Evolutionary conservation across 2,329 filamentous ascomycete genomes (phyloP).

Genomic region (Phialemoniopsis sp.): DNA sequence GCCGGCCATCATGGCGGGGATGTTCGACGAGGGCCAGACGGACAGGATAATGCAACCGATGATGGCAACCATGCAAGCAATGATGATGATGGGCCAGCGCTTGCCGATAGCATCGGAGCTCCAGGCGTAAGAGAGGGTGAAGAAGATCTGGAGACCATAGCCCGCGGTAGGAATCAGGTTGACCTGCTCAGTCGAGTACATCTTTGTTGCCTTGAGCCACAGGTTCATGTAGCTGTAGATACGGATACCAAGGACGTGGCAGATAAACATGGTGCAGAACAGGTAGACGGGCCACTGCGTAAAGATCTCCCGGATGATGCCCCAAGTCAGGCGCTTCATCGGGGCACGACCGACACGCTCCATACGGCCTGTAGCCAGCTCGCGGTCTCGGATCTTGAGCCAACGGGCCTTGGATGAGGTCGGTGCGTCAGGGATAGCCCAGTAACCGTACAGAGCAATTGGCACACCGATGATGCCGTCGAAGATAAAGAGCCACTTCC

Average conservation of each 20-base stretch:
- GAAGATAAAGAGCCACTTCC: slow-evolving; percentile 9
- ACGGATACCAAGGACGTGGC: slow-evolving; percentile 8
- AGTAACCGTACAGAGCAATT: slow-evolving; percentile 24
- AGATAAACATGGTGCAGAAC: slow-evolving; percentile 6
- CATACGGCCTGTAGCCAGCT: slow-evolving; percentile 22
- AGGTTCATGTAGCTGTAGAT: slow-evolving; percentile 11
- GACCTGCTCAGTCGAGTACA: slow-evolving; percentile 39
- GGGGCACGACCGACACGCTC: slow-evolving; percentile 21
- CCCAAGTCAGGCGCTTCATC: slow-evolving; percentile 21
- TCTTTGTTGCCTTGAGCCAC: slow-evolving; percentile 19
- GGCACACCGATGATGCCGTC: slow-evolving; percentile 25
- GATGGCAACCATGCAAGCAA: slow-evolving; percentile 4
- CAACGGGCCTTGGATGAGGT: slow-evolving; percentile 17
- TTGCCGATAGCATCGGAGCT: slow-evolving; percentile 41
- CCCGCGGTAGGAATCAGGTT: slow-evolving; percentile 37
- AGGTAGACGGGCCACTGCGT: slow-evolving; percentile 13
- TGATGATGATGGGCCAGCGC: slow-evolving; percentile 46
- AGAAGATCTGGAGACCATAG: slow-evolving; percentile 24
- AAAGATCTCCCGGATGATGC: slow-evolving; percentile 19
- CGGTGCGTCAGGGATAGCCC: slow-evolving; percentile 26
- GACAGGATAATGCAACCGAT: slow-evolving; percentile 8
- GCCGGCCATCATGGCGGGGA: slow-evolving; percentile 5
- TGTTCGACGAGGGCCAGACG: slow-evolving; percentile 6
- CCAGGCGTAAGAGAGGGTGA: slow-evolving; percentile 47
- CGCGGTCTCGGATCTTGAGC: slow-evolving; percentile 18